Evolutionary conservation across 352 stramenopile genomes (phyloP).

Genomic region (Poterioochromonas sp.): DNA sequence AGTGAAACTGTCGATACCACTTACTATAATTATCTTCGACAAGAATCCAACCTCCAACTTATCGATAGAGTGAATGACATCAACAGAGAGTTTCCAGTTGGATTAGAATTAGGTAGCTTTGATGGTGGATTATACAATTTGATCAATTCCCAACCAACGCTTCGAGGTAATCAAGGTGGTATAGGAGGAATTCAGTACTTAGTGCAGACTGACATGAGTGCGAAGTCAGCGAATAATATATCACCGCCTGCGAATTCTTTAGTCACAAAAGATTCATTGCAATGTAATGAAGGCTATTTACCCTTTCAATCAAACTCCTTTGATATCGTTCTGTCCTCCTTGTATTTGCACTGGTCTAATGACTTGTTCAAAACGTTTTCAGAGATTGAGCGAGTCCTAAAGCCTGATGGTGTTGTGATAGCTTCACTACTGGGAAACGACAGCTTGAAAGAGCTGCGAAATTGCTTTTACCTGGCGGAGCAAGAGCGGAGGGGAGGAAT

Average conservation of each 20-base stretch:
- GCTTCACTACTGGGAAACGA: slow-evolving; percentile 85
- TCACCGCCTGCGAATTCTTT: background rate
- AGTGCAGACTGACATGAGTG: slow-evolving; percentile 41
- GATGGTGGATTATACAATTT: slow-evolving; percentile 52
- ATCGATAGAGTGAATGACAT: slow-evolving; percentile 64
- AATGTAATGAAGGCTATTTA: slow-evolving; percentile 77
- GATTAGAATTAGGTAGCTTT: slow-evolving; percentile 59
- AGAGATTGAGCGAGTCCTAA: slow-evolving; percentile 67
- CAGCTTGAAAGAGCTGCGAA: slow-evolving; percentile 86
- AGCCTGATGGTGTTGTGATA: slow-evolving; percentile 92
- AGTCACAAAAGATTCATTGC: background rate
- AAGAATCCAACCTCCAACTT: slow-evolving; percentile 52
- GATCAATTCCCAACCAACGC: slow-evolving; percentile 36
- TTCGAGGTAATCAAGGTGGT: slow-evolving; percentile 33
- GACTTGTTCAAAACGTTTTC: slow-evolving; percentile 76
- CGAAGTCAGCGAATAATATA: background rate
- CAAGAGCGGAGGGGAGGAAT: slow-evolving; percentile 81
- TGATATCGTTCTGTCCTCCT: slow-evolving; percentile 86
- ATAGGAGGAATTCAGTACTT: slow-evolving; percentile 43
- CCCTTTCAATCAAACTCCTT: slow-evolving; percentile 87
- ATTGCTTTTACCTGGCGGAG: slow-evolving; percentile 81
- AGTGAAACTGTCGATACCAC: background rate
- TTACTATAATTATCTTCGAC: slow-evolving; percentile 56
- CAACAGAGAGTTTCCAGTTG: slow-evolving; percentile 56
- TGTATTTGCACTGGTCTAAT: slow-evolving; percentile 93